Evolutionary conservation across 805 yeast species (phyloP).

Genomic region (Blastobotrys americana): DNA sequence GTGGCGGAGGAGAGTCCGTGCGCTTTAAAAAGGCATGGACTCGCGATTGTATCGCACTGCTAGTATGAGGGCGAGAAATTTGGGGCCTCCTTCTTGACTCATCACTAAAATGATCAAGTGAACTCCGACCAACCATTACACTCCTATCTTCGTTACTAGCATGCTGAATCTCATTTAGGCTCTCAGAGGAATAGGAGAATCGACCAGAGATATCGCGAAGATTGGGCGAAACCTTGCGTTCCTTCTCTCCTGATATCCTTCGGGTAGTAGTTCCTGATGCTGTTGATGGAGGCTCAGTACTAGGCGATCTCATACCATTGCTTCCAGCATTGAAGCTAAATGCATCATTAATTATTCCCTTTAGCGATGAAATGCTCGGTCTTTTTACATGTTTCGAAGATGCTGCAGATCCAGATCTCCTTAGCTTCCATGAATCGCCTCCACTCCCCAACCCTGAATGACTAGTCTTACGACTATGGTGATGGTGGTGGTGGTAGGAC

Average conservation of each 20-base stretch:
- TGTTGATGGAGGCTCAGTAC: not conserved
- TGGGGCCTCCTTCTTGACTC: not conserved
- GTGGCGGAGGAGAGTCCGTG: conserved; percentile 35
- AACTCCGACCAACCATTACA: not conserved
- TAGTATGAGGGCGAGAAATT: conserved; percentile 12
- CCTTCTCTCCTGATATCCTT: not conserved
- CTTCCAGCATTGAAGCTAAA: conserved; percentile 4
- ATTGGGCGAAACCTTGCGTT: not conserved
- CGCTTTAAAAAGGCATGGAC: conserved; percentile 28
- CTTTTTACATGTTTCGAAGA: conserved; percentile 11
- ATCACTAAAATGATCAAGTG: not conserved
- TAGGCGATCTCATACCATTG: not conserved
- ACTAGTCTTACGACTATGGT: conserved; percentile 9
- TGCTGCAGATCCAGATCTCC: conserved; percentile 12
- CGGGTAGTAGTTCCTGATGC: not conserved
- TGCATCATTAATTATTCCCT: conserved; percentile 17
- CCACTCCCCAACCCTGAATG: conserved; percentile 2
- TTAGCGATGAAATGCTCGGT: conserved; percentile 18
- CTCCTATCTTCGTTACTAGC: not conserved
- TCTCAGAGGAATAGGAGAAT: conserved; percentile 11
- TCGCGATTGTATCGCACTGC: conserved; percentile 31
- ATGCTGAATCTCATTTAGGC: conserved; percentile 5
- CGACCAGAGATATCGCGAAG: conserved; percentile 8
- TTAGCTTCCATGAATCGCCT: conserved; percentile 3
- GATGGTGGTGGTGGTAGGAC: not conserved